Evolutionary conservation across 2,329 filamentous ascomycete genomes (phyloP), one percentile per base, ranked within the genome.

Genomic region (Colletotrichum orchidophilum): DNA sequence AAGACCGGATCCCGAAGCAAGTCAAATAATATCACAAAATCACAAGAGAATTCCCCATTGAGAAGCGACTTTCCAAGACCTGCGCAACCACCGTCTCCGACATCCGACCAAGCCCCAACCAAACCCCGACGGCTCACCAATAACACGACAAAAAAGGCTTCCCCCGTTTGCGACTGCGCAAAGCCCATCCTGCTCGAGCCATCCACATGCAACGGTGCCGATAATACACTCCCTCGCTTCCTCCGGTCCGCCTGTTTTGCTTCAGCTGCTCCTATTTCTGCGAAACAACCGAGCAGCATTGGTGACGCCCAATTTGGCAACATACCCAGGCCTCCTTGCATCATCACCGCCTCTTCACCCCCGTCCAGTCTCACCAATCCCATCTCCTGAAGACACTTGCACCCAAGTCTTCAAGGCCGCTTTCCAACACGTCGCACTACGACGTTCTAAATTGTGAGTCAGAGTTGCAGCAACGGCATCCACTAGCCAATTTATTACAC

Each of bases 241-340:
- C 61, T 60, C 61, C 35, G 49, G 49, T 75, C 78, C 74, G 75
- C 66, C 73, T 72, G 74, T 76, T 72, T 70, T 70, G 63, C 65
- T 39, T 67, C 71, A 76, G 74, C 75, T 73, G 67, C 75, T 58
- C 60, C 42, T 63, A 72, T 71, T 74, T 74, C 73, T 73, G 75
- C 78, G 76, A 80, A 76, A 78, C 77, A 78, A 63, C 70, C 61
- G 62, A 73, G 76, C 77, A 78, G 75, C 78, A 80, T 79, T 81
- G 80, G 81, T 76, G 76, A 79, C 76, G 74, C 77, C 64, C 79
- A 77, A 77, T 78, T 78, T 75, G 78, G 79, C 78, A 78, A 67
- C 74, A 73, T 76, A 72, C 68, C 68, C 52, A 73, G 71, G 68
- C 63, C 75, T 73, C 68, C 70, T 66, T 77, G 70, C 76, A 73